Conservation (phyloP, 768 basidiomycete species). For the Lactarius psammicola region DNA sequence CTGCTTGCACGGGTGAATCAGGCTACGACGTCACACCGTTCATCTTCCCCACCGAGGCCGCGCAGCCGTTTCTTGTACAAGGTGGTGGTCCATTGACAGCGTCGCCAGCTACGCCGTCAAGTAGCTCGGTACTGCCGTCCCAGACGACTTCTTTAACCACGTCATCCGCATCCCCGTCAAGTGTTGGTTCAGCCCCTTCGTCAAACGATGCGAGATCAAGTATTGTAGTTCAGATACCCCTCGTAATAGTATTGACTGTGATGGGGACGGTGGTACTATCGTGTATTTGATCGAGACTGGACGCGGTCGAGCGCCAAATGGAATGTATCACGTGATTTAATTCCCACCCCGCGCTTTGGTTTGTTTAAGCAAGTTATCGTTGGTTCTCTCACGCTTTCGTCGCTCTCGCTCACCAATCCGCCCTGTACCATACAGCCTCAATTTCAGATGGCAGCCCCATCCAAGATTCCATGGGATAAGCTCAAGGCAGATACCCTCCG, state of each 20-base stretch:
- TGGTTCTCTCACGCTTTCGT: slow-evolving; percentile 13
- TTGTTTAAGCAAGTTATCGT: background rate
- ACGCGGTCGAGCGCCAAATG: background rate
- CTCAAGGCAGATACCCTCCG: slow-evolving; percentile 32
- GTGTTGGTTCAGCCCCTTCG: no score
- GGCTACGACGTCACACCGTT: background rate
- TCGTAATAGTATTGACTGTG: background rate
- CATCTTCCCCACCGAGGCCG: background rate
- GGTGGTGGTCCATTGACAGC: slow-evolving; percentile 6
- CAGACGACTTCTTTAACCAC: background rate
- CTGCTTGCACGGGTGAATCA: background rate
- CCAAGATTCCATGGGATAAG: slow-evolving; percentile 32
- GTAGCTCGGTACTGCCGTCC: background rate
- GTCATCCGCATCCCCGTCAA: no score
- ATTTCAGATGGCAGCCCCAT: slow-evolving; percentile 11
- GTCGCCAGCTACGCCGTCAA: background rate
- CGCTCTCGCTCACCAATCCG: slow-evolving; percentile 8
- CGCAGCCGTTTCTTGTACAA: slow-evolving; percentile 6
- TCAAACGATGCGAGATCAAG: background rate
- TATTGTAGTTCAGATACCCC: background rate
- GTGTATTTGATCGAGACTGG: no score
- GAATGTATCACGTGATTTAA: slow-evolving; percentile 7
- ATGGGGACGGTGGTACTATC: background rate
- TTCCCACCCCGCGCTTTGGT: background rate
- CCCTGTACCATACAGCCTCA: slow-evolving; percentile 4